Conservation (phyloP, 148 eudicot species). For the Rhododendron ovatum region DNA sequence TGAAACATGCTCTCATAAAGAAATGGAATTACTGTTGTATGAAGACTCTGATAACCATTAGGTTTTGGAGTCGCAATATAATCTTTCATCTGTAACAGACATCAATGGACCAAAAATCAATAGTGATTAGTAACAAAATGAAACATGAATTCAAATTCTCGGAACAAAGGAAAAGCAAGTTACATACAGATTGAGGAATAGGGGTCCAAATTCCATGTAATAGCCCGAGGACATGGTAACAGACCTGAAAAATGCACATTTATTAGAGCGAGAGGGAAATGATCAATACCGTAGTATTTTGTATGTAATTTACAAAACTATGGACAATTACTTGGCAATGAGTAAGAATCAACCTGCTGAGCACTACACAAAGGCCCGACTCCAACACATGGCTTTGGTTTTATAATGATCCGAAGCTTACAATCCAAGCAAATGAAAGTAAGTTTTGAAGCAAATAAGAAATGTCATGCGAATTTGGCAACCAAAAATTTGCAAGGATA, state of each 20-base stretch:
- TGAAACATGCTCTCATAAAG: constrained; percentile 97
- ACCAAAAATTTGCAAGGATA: not conserved
- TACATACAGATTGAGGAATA: constrained; percentile 83
- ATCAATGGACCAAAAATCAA: not conserved
- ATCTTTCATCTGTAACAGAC: constrained; percentile 75
- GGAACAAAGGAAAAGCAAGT: constrained; percentile 10
- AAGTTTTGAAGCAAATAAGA: constrained; percentile 6
- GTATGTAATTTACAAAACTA: not conserved
- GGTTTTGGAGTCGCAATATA: constrained; percentile 96
- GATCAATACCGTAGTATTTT: not conserved
- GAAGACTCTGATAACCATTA: constrained; percentile 97
- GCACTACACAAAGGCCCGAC: constrained; percentile 86
- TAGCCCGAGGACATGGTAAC: constrained; percentile 95
- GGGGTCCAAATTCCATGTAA: constrained; percentile 98
- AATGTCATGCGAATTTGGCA: constrained; percentile 4
- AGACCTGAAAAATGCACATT: constrained; percentile 50
- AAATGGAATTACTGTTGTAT: constrained; percentile 96
- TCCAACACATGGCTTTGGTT: constrained; percentile 78
- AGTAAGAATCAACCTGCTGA: constrained; percentile 59
- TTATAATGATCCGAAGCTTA: constrained; percentile 80
- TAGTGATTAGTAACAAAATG: not conserved
- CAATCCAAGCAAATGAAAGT: constrained; percentile 11
- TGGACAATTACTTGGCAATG: constrained; percentile 4
- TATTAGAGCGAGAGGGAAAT: constrained; percentile 10
- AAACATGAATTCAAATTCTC: not conserved